phyloP scores from a whole-genome alignment of 2,329 filamentous ascomycete genomes.

The Alternaria solani region DNA sequence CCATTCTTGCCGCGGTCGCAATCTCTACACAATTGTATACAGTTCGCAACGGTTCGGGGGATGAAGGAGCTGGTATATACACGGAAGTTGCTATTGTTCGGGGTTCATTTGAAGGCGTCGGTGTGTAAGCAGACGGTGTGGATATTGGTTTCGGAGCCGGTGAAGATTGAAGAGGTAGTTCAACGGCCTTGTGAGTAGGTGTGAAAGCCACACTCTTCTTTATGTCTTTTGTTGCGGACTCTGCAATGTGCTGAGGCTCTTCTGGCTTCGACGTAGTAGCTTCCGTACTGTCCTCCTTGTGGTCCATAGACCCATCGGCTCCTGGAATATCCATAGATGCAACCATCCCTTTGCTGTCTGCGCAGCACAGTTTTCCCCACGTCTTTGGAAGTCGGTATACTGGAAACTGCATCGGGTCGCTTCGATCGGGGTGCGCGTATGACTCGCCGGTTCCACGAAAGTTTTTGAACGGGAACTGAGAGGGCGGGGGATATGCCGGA shows the following conservation, averaged over 20 bases:
- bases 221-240: neutral
- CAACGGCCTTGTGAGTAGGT: neutral
- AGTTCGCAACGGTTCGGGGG: neutral
- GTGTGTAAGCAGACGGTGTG: neutral
- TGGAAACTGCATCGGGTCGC: neutral
- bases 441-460: slow-evolving; percentile 14
- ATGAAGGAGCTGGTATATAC: neutral
- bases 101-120: neutral
- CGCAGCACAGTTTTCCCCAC: neutral
- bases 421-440: neutral
- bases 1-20: no score
- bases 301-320: neutral
- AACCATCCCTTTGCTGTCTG: neutral
- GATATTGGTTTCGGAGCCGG: neutral
- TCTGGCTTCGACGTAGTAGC: neutral
- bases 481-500: neutral
- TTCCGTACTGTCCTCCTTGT: neutral
- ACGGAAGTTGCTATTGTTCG: neutral
- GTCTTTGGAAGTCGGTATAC: neutral
- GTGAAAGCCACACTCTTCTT: neutral
- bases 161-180: neutral
- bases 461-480: slow-evolving; percentile 1
- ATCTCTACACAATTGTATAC: no score
- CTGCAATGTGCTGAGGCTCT: neutral
- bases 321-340: neutral